Evolutionary conservation across 345 rosid genomes (phyloP), one percentile per base, ranked within the genome.

Genomic region (Eucalyptus curtisii): DNA sequence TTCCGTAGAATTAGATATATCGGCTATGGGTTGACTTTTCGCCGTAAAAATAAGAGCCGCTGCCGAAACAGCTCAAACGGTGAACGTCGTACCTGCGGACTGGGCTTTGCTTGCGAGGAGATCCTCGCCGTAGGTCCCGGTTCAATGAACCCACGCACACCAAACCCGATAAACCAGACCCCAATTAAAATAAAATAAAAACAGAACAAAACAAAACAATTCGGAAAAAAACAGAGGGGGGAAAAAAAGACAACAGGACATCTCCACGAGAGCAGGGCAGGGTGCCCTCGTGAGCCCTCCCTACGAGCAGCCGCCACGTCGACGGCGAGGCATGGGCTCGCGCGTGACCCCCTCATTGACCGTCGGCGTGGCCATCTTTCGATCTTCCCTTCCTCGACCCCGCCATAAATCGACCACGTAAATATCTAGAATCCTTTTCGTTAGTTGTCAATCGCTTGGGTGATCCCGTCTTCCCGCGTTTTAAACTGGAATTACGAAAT

Each of bases 381-480:
- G 1, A 55, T 55, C 5, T 55, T 55, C 30, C 59, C 61, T 22
- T 24, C 30, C 61, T 4, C 13, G 13, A 7, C 57, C 57, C 30
- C 30, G 61, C 5, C 6, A 55, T 22, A 55, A 22, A 8, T 53
- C 12, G 5, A 53, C 59, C 42, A 3, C 22, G 42, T 31, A 20
- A 17, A 17, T 9, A 9, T 68, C 80, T 64, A 3, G 3, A 8
- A n/a, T 31, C 40, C 5, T n/a, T 31, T 14, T 14, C 10, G 11
- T 31, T 31, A 5, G 20, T n/a, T 16, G 40, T 66, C 40, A 15
- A 66, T 66, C 10, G 5, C 19, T 31, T 15, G 0, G 79, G 5
- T 7, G 9, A n/a, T 13, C 10, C 16, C 20, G 1, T 14, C 3
- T 30, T 7, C 37, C 9, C 37, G 1, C 20, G 3, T 64, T n/a